Conservation (phyloP, 495 filamentous ascomycete genomes). For the Ramalina intermedia region DNA sequence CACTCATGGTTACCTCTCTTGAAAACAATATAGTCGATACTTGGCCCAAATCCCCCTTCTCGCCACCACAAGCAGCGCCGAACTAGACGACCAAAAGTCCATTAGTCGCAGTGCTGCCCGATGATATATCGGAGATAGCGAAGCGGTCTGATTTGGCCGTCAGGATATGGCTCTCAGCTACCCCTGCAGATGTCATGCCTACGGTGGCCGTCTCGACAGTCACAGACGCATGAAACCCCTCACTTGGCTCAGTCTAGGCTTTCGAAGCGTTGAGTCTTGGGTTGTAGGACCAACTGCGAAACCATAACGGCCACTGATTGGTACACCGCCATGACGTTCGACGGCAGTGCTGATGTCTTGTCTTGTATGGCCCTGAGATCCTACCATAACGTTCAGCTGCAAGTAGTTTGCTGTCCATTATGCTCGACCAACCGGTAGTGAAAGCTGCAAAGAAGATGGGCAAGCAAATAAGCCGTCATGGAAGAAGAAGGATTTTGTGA, state of each 20-base stretch:
- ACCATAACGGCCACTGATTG: conserved; percentile 10
- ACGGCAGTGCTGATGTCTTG: conserved; percentile 13
- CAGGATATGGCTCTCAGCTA: background rate
- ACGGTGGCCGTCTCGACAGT: conserved; percentile 17
- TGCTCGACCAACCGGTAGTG: too few relatives aligned
- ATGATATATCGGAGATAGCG: background rate
- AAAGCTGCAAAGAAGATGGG: too few relatives aligned
- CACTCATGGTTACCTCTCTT: conserved; percentile 10
- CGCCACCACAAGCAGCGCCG: conserved; percentile 13
- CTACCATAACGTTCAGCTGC: too few relatives aligned
- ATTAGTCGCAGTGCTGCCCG: conserved; percentile 8
- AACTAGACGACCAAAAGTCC: conserved; percentile 18
- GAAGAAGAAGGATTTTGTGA: too few relatives aligned
- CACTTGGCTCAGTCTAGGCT: conserved; percentile 17
- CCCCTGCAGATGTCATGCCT: conserved; percentile 11
- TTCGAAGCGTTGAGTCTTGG: conserved; percentile 14
- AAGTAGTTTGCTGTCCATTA: too few relatives aligned
- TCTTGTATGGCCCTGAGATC: too few relatives aligned
- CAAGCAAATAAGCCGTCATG: too few relatives aligned
- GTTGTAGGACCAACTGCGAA: conserved; percentile 9
- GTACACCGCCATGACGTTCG: conserved; percentile 11
- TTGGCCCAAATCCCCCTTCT: conserved; percentile 2
- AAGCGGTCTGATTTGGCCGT: background rate
- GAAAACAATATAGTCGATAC: background rate
- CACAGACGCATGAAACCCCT: conserved; percentile 14